phyloP scores from a whole-genome alignment of 352 stramenopile species.

The Phytophthora multivora region DNA sequence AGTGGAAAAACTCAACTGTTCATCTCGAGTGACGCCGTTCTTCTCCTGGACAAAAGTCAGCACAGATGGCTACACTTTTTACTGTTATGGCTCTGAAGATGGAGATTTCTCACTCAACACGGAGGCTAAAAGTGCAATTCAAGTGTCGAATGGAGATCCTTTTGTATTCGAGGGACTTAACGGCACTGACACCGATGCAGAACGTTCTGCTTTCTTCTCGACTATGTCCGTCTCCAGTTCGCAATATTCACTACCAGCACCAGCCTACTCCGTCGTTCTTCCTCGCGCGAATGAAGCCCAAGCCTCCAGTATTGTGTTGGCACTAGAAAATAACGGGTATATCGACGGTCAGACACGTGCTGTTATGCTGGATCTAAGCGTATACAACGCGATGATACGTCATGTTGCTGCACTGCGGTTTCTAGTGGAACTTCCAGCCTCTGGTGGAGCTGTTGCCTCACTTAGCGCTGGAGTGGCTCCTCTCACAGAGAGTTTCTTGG shows the following conservation, averaged over 20 bases:
- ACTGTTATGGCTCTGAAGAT: slow-evolving; percentile 19
- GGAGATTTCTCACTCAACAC: slow-evolving; percentile 17
- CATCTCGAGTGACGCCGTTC: slow-evolving; percentile 35
- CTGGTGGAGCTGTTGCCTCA: slow-evolving; percentile 40
- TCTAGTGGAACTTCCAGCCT: slow-evolving; percentile 50
- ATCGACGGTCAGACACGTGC: slow-evolving; percentile 45
- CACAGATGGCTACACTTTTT: neutral
- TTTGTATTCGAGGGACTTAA: slow-evolving; percentile 48
- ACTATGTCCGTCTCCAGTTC: slow-evolving; percentile 32
- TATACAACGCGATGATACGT: slow-evolving; percentile 56
- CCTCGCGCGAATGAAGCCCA: slow-evolving; percentile 20
- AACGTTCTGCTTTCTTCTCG: slow-evolving; percentile 47
- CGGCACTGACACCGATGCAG: slow-evolving; percentile 30
- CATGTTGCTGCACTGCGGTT: slow-evolving; percentile 48
- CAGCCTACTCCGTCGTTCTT: slow-evolving; percentile 51
- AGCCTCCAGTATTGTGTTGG: slow-evolving; percentile 27
- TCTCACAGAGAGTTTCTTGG: slow-evolving; percentile 48
- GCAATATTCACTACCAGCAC: slow-evolving; percentile 34
- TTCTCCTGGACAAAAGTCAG: slow-evolving; percentile 14
- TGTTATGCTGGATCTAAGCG: slow-evolving; percentile 52
- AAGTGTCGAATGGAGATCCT: neutral
- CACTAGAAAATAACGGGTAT: slow-evolving; percentile 37
- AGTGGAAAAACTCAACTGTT: slow-evolving; percentile 40
- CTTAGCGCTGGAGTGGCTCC: slow-evolving; percentile 34
- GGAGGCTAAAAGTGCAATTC: slow-evolving; percentile 15